Evolutionary conservation across 805 yeast genomes (phyloP).

Genomic region (Saccharomycopsis javanensis): DNA sequence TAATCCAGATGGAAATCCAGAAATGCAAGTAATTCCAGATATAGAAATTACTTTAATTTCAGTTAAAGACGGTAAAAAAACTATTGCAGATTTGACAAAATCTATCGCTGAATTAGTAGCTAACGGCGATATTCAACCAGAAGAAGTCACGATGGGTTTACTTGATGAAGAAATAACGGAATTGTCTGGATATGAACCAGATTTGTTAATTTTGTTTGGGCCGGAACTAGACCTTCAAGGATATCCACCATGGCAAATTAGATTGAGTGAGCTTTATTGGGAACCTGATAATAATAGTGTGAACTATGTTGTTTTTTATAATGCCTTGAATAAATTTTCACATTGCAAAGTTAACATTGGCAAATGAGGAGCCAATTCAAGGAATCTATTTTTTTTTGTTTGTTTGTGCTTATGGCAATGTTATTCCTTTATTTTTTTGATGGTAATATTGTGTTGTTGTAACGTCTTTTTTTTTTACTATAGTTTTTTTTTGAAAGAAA

Average conservation of each 20-base stretch:
- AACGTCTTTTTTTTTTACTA: no score
- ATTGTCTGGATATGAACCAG: constrained; percentile 88
- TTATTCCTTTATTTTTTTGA: background rate
- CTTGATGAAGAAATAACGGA: constrained; percentile 66
- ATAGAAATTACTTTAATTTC: constrained; percentile 62
- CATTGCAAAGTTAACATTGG: constrained; percentile 85
- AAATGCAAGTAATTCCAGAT: constrained; percentile 26
- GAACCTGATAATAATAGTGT: constrained; percentile 78
- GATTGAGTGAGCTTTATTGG: constrained; percentile 86
- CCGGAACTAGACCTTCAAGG: constrained; percentile 88
- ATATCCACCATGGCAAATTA: constrained; percentile 95
- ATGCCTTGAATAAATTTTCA: constrained; percentile 68
- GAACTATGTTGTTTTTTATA: constrained; percentile 69
- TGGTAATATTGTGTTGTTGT: background rate
- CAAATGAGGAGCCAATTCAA: no score
- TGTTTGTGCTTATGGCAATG: no score
- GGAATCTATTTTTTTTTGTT: no score
- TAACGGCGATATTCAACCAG: constrained; percentile 46
- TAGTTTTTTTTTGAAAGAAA: no score
- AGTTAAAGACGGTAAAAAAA: constrained; percentile 76
- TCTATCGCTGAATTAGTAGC: constrained; percentile 72
- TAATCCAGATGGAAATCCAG: background rate
- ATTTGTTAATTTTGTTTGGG: constrained; percentile 71
- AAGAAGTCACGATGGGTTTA: constrained; percentile 64
- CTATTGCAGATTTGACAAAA: constrained; percentile 79